phyloP scores from a whole-genome alignment of 2,329 filamentous ascomycete species.

The Coniochaeta sp. region DNA sequence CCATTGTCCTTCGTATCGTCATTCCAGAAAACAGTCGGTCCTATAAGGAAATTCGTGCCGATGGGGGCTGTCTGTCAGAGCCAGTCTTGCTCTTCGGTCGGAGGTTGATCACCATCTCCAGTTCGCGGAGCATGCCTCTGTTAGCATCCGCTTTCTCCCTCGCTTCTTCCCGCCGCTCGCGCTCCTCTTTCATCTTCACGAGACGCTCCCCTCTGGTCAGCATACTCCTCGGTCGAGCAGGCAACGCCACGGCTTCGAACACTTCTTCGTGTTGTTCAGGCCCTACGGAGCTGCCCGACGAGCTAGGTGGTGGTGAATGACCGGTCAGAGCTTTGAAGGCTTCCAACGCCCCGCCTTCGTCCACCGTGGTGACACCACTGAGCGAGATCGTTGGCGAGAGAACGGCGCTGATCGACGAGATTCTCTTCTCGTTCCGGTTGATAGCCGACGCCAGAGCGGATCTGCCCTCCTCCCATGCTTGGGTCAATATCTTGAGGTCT shows the following conservation, averaged over 20 bases:
- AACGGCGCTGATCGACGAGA: conserved; percentile 53
- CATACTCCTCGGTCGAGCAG: conserved; percentile 58
- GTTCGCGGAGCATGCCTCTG: conserved; percentile 82
- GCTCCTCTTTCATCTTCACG: conserved; percentile 78
- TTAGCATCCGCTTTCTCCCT: conserved; percentile 74
- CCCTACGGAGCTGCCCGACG: conserved; percentile 47
- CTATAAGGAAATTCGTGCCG: conserved; percentile 34
- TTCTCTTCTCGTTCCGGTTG: conserved; percentile 67
- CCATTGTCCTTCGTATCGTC: not conserved
- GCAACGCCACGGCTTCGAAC: conserved; percentile 83
- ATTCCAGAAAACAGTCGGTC: not conserved
- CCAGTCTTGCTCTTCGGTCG: conserved; percentile 27
- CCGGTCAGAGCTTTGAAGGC: conserved; percentile 76
- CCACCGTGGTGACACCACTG: conserved; percentile 59
- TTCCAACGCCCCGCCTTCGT: conserved; percentile 40
- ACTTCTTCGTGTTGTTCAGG: conserved; percentile 63
- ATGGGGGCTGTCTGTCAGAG: conserved; percentile 7
- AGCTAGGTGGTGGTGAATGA: conserved; percentile 44
- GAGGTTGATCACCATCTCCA: conserved; percentile 77
- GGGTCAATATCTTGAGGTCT: conserved; percentile 72
- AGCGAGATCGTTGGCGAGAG: conserved; percentile 55
- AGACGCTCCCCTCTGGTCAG: conserved; percentile 84
- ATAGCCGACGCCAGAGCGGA: conserved; percentile 75
- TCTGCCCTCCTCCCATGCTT: conserved; percentile 83
- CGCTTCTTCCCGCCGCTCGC: conserved; percentile 62